phyloP scores from a whole-genome alignment of 768 basidiomycete species.

The Russula ochroleuca region DNA sequence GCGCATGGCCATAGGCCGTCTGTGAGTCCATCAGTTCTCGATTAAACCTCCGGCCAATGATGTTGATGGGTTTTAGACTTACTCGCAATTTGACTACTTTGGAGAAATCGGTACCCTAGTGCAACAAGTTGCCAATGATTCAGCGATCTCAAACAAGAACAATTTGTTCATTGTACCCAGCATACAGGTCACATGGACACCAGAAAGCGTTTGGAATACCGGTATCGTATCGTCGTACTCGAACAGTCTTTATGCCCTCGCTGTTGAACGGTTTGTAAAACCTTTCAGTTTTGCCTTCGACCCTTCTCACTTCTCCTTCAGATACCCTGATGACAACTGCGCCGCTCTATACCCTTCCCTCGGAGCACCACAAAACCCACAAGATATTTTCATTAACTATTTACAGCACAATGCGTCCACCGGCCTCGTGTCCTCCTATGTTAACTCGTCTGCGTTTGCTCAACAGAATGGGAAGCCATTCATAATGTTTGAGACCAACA shows the following conservation, averaged over 20 bases:
- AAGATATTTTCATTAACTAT: constrained; percentile 50
- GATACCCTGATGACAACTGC: constrained; percentile 64
- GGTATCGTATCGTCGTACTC: constrained; percentile 17
- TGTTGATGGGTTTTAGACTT: not conserved
- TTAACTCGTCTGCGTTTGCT: constrained; percentile 43
- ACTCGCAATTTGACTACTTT: constrained; percentile 33
- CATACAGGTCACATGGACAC: constrained; percentile 18
- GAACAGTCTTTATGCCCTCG: constrained; percentile 9
- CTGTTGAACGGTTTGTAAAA: constrained; percentile 24
- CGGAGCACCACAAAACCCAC: constrained; percentile 41
- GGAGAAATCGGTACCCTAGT: constrained; percentile 33
- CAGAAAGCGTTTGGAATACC: constrained; percentile 25
- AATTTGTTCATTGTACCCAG: constrained; percentile 24
- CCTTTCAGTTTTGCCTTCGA: not conserved
- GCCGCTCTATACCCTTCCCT: constrained; percentile 42
- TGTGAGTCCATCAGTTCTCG: constrained; percentile 7
- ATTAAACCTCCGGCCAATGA: not conserved
- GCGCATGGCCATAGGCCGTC: constrained; percentile 19
- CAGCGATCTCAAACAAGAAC: constrained; percentile 8
- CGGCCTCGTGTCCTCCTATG: constrained; percentile 49
- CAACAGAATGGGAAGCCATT: constrained; percentile 41
- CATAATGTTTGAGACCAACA: constrained; percentile 56
- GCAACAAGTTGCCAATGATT: constrained; percentile 17
- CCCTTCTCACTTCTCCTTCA: constrained; percentile 30
- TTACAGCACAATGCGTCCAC: constrained; percentile 56